Evolutionary conservation across 805 yeast species (phyloP).

Genomic region (Ogataea degrootiae): DNA sequence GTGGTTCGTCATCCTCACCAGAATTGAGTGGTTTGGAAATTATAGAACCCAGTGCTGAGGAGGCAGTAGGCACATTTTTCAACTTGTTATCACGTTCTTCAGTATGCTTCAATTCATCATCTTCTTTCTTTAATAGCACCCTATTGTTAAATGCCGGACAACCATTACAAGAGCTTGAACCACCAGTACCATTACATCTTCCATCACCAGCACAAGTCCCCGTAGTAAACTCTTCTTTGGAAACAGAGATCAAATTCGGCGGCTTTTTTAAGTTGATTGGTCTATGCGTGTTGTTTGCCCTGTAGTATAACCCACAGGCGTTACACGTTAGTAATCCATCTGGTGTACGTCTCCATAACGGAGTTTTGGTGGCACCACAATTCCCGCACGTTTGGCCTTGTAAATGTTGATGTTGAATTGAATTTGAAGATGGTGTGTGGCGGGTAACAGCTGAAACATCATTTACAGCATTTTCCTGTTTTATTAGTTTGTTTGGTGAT

Average conservation of each 20-base stretch:
- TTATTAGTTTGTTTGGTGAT: no score
- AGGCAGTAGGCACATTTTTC: no score
- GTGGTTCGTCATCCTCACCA: slow-evolving; percentile 28
- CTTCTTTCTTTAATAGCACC: slow-evolving; percentile 32
- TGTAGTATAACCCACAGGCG: slow-evolving; percentile 55
- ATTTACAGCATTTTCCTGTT: no score
- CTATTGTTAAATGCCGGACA: slow-evolving; percentile 83
- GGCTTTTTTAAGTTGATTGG: slow-evolving; percentile 63
- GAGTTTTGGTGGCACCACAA: slow-evolving; percentile 53
- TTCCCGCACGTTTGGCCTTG: slow-evolving; percentile 41
- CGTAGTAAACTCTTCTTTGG: slow-evolving; percentile 25
- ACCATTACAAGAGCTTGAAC: slow-evolving; percentile 70
- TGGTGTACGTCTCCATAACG: slow-evolving; percentile 55
- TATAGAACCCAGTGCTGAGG: neutral
- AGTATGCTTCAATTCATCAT: neutral
- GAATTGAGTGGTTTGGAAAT: neutral
- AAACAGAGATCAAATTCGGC: slow-evolving; percentile 43
- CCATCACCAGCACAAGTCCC: slow-evolving; percentile 76
- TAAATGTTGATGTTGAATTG: neutral
- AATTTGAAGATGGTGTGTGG: neutral
- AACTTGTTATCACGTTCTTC: no score
- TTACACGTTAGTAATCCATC: slow-evolving; percentile 54
- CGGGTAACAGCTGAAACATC: no score
- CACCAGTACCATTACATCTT: slow-evolving; percentile 85
- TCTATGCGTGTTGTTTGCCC: slow-evolving; percentile 56